These are phyloP conservation scores for Acacia melanoxylon DNA, from an alignment of 306 rosid species.

Conservation along the genomic window DNA sequence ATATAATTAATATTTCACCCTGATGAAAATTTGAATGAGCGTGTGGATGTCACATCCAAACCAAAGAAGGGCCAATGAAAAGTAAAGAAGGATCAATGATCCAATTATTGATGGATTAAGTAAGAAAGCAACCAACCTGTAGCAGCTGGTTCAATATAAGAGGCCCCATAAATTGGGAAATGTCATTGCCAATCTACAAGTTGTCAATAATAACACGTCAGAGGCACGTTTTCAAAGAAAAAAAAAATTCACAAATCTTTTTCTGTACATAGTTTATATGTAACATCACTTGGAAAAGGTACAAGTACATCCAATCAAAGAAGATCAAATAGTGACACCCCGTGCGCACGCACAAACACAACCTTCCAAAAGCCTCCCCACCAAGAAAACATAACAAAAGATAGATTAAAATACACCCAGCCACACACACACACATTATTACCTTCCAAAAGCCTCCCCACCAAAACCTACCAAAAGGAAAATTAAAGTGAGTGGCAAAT, in stretches of 20 bases:
- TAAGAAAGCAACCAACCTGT: constrained; percentile 55
- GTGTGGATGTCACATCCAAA: background rate
- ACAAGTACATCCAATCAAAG: constrained; percentile 5
- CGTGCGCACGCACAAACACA: background rate
- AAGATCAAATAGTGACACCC: background rate
- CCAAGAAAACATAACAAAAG: constrained; percentile 73
- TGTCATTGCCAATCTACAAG: constrained; percentile 82
- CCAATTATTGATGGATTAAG: constrained; percentile 21
- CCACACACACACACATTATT: background rate
- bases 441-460: constrained; percentile 97
- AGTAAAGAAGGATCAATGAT: background rate
- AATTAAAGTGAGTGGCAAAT: constrained; percentile 25
- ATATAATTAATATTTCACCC: background rate
- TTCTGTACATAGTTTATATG: background rate
- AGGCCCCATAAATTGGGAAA: constrained; percentile 86
- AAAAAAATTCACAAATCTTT: constrained; percentile 1
- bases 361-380: constrained; percentile 97
- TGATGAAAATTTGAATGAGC: background rate
- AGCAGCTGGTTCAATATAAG: constrained; percentile 78
- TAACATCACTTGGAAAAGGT: background rate
- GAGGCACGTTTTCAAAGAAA: constrained; percentile 15
- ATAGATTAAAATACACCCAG: constrained; percentile 4
- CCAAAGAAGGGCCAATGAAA: background rate
- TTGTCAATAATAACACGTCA: constrained; percentile 34
- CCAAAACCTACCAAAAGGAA: constrained; percentile 77